Evolutionary conservation across 768 basidiomycete species (phyloP).

Genomic region (Kondoa subrosea): DNA sequence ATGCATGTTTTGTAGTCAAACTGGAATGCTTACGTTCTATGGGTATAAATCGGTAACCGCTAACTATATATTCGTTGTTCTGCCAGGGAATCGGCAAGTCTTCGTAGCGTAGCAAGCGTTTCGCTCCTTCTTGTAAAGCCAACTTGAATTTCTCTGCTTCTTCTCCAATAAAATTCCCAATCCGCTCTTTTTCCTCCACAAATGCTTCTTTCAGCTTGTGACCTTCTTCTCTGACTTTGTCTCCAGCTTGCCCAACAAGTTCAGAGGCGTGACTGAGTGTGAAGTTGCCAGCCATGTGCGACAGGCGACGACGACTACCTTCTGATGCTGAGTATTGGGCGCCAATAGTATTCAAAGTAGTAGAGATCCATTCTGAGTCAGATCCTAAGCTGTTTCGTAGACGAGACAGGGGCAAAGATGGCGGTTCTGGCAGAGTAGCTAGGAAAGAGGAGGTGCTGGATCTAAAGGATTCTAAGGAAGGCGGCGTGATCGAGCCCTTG

Average conservation of each 20-base stretch:
- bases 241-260: not conserved
- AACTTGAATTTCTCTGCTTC: slow-evolving; percentile 15
- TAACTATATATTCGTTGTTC: slow-evolving; percentile 28
- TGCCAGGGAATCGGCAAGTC: slow-evolving; percentile 28
- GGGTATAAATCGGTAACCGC: slow-evolving; percentile 28
- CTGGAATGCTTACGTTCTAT: slow-evolving; percentile 19
- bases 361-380: not conserved
- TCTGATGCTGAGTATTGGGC: not conserved
- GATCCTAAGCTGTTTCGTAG: not conserved
- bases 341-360: not conserved
- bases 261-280: not conserved
- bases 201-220: not conserved
- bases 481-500: not conserved
- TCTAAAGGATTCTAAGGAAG: not conserved
- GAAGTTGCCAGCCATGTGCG: not conserved
- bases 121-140: slow-evolving; percentile 19
- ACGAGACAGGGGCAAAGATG: not conserved
- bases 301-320: not conserved
- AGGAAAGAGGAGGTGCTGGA: not conserved
- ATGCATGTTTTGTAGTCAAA: slow-evolving; percentile 12
- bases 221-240: not conserved
- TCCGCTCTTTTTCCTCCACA: slow-evolving; percentile 12
- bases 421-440: not conserved
- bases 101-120: slow-evolving; percentile 25
- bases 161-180: slow-evolving; percentile 6